Evolutionary conservation across 2,329 filamentous ascomycete genomes (phyloP), one percentile per base, ranked within the genome.

Genomic region (Fonsecaea erecta): DNA sequence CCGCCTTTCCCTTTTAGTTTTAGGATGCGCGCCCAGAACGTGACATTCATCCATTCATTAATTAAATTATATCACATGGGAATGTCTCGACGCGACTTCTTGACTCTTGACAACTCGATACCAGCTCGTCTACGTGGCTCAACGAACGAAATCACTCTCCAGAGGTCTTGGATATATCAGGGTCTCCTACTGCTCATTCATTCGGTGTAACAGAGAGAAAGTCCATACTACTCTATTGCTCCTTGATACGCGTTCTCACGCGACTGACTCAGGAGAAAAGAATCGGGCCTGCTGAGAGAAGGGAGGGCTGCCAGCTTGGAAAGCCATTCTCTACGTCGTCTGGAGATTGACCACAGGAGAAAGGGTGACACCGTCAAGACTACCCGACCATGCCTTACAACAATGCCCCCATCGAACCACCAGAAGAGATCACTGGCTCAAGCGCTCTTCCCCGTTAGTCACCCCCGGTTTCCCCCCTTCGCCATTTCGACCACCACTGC

Each of bases 391-490:
- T 98, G 93, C 91, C 93, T 28, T 93, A 95, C 82, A 97, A 97
- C 79, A 94, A 91, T 71, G 88, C 88, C 2, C 89, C 91, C 18
- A 95, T 95, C 63, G 86, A 90, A 70, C 91, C 90, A 43, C 83
- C 90, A 14, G 89, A 91, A 75, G 92, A 96, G 78, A 86, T 91
- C 52, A 96, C 91, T 1, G 94, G 94, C 71, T 89, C 92, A 70
- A 90, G 91, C 24, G 90, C 92, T 71, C 86, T 98, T 34, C 94
- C 94, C 8, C 83, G 94, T 97, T 82, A 79, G 90, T 82, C 55
- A 7, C 52, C 21, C 21, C 21, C 18, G 28, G 28, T 30, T 30
- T 8, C n/a, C 26, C n/a, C 16, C 4, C 40, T 21, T 30, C 28
- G 16, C 28, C 35, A 37, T 52, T 21, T 11, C 40, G 14, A 14